Base-by-base conservation (phyloP, 768 basidiomycete species). In the Dioszegia crocea region DNA sequence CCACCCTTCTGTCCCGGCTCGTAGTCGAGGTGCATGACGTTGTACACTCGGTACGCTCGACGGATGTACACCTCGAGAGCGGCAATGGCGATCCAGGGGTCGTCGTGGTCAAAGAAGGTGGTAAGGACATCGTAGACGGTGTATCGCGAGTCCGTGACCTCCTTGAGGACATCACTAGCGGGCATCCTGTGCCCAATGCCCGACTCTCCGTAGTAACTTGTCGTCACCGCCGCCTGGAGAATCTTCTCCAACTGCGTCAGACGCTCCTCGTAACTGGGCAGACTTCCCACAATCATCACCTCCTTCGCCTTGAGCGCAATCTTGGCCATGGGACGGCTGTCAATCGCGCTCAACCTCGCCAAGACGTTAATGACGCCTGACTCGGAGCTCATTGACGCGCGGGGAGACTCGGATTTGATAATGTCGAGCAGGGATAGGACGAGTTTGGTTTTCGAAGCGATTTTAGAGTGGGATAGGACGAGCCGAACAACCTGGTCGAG, bases 111-210 rank as follows among this genome's bases (percentile, higher is more conserved):
- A 84, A 98, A 98, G 82, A 99, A 99, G 5, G 89, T 83, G 3
- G 93, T 91, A 46, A 99, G 84, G 6, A 99, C 96, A 73, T 99
- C 96, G 77, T 87, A 99, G 16, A 98, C 93, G 14, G 91, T 92
- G 78, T 93, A 98, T 41, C 89, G 84, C 5, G 94, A 97, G 78
- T 99, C 96, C 62, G 88, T 90, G 26, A 99, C 83, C 78, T 99
- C 96, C 72, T 85, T 85, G 68, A 99, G 81, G 36, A 91, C 83
- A 61, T 98, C 93, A 2, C 84, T 80, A 19, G 89, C 88, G 9
- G 94, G 96, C 1, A 83, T 83, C 70, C 92, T 90, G 58, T 84
- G 80, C 19, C 81, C 80, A 36, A 80, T 73, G 3, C 83, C 87
- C 43, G 84, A 83, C 78, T 96, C 92, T 61, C 94, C 96, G 70